Evolutionary conservation across 2,329 filamentous ascomycete genomes (phyloP), one percentile per base, ranked within the genome.

Genomic region (Allantophomopsis cytisporea): DNA sequence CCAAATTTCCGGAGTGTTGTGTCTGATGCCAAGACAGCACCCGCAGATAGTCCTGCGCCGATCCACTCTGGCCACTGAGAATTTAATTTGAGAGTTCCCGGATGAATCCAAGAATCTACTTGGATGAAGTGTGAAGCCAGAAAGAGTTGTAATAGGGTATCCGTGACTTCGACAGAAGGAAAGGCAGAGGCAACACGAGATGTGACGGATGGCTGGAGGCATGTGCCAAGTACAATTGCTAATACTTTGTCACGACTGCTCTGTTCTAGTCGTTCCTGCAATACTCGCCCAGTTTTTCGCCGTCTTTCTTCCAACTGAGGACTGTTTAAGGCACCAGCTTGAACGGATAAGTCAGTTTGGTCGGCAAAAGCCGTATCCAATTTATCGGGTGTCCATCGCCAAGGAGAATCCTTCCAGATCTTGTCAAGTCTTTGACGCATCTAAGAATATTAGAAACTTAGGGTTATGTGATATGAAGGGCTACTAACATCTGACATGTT

Each of bases 1-100:
- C 49, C 49, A 3, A 51, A 21, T 31, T 47, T 50, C 18, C 45
- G 38, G 8, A 51, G n/a, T 16, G 49, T 42, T 2, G 37, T 39
- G 31, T 37, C 23, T 4, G 37, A 14, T 7, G 41, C 42, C 3
- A 46, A 31, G 34, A 46, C 17, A 13, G 49, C 47, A 4, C 47
- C 49, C 18, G 41, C 41, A 16, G 48, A 40, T 18, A 46, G 31
- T 34, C 47, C 30, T 15, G 36, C 43, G 2, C 36, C 41, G 17
- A 41, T 37, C 7, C 45, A 31, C 38, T 48, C 46, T 5, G 47
- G 43, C 17, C 39, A 20, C 8, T 38, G 20, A 11, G 32, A 38
- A 13, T 41, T 31, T 8, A 37, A 31, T 6, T 31, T 33, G 13
- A 49, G 46, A 10, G 43, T 44, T 10, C 45, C 40, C 8, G 42